phyloP scores from a whole-genome alignment of 495 filamentous ascomycete species.

The Chaetomium cochliodes region DNA sequence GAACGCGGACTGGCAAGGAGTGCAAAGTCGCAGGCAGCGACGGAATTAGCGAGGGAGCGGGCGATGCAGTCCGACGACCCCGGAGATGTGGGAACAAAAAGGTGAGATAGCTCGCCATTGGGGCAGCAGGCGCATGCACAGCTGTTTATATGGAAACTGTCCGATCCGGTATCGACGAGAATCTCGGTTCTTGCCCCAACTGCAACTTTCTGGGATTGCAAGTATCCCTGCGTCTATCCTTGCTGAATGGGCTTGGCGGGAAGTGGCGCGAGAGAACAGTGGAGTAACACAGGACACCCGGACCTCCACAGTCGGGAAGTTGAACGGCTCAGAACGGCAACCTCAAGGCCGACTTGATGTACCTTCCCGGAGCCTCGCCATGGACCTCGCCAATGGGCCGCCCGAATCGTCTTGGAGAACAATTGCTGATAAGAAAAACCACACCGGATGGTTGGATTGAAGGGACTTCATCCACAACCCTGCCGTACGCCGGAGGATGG shows the following conservation, averaged over 20 bases:
- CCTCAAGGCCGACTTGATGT: no score
- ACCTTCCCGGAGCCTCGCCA: neutral
- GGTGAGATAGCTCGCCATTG: conserved; percentile 1
- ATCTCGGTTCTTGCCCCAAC: conserved; percentile 1
- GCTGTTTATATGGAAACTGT: conserved; percentile 8
- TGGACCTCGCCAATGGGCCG: conserved; percentile 1
- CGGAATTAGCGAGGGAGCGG: neutral
- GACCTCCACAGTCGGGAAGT: neutral
- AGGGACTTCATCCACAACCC: neutral
- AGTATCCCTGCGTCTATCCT: neutral
- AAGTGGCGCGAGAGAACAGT: neutral
- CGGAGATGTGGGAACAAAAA: conserved; percentile 10
- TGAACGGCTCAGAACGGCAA: neutral
- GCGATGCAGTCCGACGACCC: neutral
- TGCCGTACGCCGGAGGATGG: neutral
- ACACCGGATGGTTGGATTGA: neutral
- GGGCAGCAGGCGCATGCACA: neutral
- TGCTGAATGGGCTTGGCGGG: conserved; percentile 9
- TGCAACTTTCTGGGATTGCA: neutral
- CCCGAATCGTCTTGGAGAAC: neutral
- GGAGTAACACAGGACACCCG: neutral
- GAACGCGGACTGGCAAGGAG: neutral
- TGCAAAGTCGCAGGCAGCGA: conserved; percentile 3
- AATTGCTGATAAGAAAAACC: neutral
- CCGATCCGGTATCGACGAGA: neutral